Conservation (phyloP, 345 rosid species). For the Gossypium raimondii region DNA sequence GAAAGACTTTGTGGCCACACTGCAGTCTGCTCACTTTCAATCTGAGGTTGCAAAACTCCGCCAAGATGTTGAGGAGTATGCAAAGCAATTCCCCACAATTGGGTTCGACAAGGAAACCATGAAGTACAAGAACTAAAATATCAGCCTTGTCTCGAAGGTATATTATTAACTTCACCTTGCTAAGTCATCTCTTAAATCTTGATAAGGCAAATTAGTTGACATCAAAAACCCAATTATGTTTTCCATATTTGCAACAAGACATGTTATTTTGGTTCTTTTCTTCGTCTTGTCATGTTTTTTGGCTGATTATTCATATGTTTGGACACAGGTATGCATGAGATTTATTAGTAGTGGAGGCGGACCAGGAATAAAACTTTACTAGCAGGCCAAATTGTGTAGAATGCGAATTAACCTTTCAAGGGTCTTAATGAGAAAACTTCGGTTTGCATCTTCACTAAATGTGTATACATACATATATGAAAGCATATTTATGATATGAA, state of each 20-base stretch:
- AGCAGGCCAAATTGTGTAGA: slow-evolving; percentile 16
- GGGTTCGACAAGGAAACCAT: slow-evolving; percentile 93
- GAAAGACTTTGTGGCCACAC: slow-evolving; percentile 72
- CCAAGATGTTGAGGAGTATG: slow-evolving; percentile 70
- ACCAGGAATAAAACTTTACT: slow-evolving; percentile 9
- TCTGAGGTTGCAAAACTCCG: slow-evolving; percentile 72
- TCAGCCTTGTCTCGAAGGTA: slow-evolving; percentile 13
- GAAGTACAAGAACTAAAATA: slow-evolving; percentile 85
- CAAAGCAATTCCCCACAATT: slow-evolving; percentile 94
- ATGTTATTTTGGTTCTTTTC: not conserved
- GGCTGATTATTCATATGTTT: not conserved
- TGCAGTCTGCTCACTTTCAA: slow-evolving; percentile 53
- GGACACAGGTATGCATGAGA: slow-evolving; percentile 23
- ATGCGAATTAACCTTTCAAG: slow-evolving; percentile 18
- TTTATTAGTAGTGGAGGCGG: slow-evolving; percentile 8
- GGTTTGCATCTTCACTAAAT: slow-evolving; percentile 16
- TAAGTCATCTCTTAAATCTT: not conserved
- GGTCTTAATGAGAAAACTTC: slow-evolving; percentile 20
- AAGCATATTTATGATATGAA: slow-evolving; percentile 18
- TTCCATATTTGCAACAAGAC: not conserved
- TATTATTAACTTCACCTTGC: not conserved
- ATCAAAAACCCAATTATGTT: not conserved
- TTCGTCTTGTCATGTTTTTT: not conserved
- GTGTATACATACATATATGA: slow-evolving; percentile 14
- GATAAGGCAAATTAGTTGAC: not conserved